phyloP scores from a whole-genome alignment of 257 asterid genomes.

The Solanum pimpinellifolium region DNA sequence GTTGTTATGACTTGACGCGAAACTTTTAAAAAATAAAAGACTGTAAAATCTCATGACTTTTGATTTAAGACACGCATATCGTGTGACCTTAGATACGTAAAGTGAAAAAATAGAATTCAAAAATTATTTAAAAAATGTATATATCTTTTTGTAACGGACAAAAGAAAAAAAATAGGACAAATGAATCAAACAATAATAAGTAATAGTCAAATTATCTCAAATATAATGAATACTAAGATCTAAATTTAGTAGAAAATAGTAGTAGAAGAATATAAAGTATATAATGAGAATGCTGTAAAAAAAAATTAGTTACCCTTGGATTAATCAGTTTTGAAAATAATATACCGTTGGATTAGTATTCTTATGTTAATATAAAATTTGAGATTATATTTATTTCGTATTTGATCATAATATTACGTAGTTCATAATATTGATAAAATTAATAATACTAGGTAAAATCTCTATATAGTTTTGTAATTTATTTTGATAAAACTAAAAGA shows the following conservation, averaged over 20 bases:
- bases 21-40: not conserved
- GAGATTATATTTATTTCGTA: not conserved
- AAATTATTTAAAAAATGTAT: too few species aligned
- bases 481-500: not conserved
- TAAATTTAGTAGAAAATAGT: not conserved
- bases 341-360: not conserved
- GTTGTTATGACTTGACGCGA: not conserved
- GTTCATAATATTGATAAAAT: not conserved
- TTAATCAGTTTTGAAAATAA: not conserved
- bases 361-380: too few species aligned
- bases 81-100: not conserved
- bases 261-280: not conserved
- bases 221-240: not conserved
- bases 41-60: too few species aligned
- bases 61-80: not conserved
- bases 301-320: too few species aligned
- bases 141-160: too few species aligned
- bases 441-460: not conserved
- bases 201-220: not conserved
- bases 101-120: not conserved
- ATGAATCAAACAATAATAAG: not conserved
- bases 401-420: not conserved
- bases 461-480: not conserved
- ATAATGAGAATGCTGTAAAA: not conserved
- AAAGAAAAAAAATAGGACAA: not conserved